A percentile compares a stretch with the other conserved stretches of the same genome.
Evolutionary conservation across 805 yeast genomes (phyloP).

Genomic region (Starmerella sp.): DNA sequence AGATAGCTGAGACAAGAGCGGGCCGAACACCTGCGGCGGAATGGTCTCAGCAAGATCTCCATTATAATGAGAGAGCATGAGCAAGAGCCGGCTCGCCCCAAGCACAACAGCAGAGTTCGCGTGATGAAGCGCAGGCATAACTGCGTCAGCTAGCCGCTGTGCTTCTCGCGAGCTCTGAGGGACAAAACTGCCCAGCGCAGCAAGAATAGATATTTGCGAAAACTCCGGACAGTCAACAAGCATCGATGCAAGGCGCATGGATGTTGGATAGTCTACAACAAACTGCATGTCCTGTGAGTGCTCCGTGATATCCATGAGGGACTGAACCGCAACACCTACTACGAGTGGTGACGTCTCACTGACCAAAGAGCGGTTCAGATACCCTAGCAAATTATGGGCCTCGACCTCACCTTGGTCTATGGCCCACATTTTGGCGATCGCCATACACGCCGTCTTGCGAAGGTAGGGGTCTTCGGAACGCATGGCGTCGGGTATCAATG

Average conservation of each 20-base stretch:
- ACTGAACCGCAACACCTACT: slow-evolving; percentile 60
- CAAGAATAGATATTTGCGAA: slow-evolving; percentile 59
- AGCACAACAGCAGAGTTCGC: slow-evolving; percentile 71
- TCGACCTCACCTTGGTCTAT: slow-evolving; percentile 39
- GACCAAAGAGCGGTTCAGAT: slow-evolving; percentile 42
- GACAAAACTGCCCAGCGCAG: slow-evolving; percentile 53
- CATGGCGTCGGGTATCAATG: slow-evolving; percentile 31
- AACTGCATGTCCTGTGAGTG: slow-evolving; percentile 39
- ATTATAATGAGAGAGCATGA: slow-evolving; percentile 65
- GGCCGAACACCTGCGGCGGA: slow-evolving; percentile 54
- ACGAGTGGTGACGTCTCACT: slow-evolving; percentile 47
- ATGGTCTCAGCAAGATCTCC: slow-evolving; percentile 43
- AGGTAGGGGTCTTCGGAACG: slow-evolving; percentile 46
- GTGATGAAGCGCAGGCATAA: slow-evolving; percentile 64
- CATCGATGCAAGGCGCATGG: slow-evolving; percentile 33
- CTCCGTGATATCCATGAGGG: slow-evolving; percentile 55
- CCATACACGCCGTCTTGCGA: slow-evolving; percentile 57
- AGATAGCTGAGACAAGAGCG: slow-evolving; percentile 46
- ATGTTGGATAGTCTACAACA: slow-evolving; percentile 41
- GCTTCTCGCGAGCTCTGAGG: slow-evolving; percentile 66
- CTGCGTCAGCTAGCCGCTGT: slow-evolving; percentile 47
- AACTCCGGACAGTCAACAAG: slow-evolving; percentile 44
- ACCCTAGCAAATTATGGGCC: slow-evolving; percentile 35
- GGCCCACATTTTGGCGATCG: slow-evolving; percentile 57
- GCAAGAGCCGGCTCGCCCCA: slow-evolving; percentile 59